These are phyloP conservation scores for Anethum foeniculum DNA, from an alignment of 140 eudicot genomes.

Conservation along the genomic window DNA sequence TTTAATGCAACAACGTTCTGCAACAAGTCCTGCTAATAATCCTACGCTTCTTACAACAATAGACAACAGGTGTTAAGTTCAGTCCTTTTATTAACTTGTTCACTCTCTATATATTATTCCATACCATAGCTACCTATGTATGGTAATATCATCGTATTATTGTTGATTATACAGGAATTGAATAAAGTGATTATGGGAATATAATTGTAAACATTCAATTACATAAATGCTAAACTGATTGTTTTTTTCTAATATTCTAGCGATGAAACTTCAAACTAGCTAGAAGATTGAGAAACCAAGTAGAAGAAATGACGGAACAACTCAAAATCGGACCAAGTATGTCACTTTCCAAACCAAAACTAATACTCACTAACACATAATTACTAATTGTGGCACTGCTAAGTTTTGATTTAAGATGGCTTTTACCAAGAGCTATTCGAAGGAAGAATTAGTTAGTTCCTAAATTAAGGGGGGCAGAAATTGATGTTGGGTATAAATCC, in stretches of 20 bases:
- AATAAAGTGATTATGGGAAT: neutral
- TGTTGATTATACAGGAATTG: neutral
- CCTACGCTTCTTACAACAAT: slow-evolving; percentile 21
- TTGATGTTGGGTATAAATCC: neutral
- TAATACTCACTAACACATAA: neutral
- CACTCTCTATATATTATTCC: neutral
- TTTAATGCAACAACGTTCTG: slow-evolving; percentile 50
- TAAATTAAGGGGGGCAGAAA: neutral
- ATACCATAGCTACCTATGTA: neutral
- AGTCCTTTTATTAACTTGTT: neutral
- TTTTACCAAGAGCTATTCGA: neutral
- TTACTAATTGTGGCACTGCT: neutral
- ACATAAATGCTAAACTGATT: neutral
- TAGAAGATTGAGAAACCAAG: slow-evolving; percentile 7
- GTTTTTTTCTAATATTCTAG: slow-evolving; percentile 1
- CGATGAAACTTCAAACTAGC: slow-evolving; percentile 12
- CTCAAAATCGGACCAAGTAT: neutral
- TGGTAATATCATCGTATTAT: neutral
- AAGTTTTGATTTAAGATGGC: neutral
- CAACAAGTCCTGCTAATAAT: slow-evolving; percentile 22
- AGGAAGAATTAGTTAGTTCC: neutral
- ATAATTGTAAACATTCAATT: neutral
- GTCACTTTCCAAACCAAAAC: neutral
- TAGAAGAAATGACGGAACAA: slow-evolving; percentile 3
- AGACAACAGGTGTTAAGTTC: slow-evolving; percentile 35